Base-by-base conservation (phyloP, 2,329 filamentous ascomycete species). In the Xylaria sp. region DNA sequence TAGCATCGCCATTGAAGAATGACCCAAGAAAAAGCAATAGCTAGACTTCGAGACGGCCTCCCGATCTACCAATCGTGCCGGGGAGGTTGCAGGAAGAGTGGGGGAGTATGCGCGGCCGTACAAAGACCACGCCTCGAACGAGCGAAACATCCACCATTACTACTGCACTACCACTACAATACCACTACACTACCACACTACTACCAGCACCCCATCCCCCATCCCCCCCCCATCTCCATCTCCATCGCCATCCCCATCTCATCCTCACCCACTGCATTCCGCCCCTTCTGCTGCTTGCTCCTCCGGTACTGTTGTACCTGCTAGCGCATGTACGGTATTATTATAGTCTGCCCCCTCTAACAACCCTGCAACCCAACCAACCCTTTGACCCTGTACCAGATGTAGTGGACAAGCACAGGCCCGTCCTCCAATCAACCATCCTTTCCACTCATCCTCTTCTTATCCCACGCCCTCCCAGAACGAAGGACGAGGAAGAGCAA, bases 381-480 rank as follows among this genome's bases (percentile, higher is more conserved):
- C 64, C 55, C 65, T 70, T 70, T 70, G 63, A 70, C 61, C 58
- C 65, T 37, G 56, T 67, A 60, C 64, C 64, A 67, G 48, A 44
- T 44, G 63, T 52, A 58, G 58, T 59, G 56, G 23, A 65, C 60
- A 56, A 59, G 58, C 62, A 59, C 63, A 25, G 39, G 32, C 28
- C 60, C 68, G 51, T 61, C 64, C 63, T 68, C 60, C 68, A 70
- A 61, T 64, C 64, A 70, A 57, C 34, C 54, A 70, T 60, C 63
- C 64, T 63, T 66, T 44, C 55, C 68, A 63, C 64, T 54, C 51
- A 50, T 61, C 64, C 37, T 56, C 44, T 48, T 57, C 55, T 6
- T 68, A 58, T 70, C 65, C 68, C 52, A 68, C 61, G 50, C 61
- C 56, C 48, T 58, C 18, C 65, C 56, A 64, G 56, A 37, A 39